Percentiles rank a stretch among this genome's conserved stretches.
phyloP scores from a whole-genome alignment of 1,139 yeast species.

The Spathaspora jeffriesii region DNA sequence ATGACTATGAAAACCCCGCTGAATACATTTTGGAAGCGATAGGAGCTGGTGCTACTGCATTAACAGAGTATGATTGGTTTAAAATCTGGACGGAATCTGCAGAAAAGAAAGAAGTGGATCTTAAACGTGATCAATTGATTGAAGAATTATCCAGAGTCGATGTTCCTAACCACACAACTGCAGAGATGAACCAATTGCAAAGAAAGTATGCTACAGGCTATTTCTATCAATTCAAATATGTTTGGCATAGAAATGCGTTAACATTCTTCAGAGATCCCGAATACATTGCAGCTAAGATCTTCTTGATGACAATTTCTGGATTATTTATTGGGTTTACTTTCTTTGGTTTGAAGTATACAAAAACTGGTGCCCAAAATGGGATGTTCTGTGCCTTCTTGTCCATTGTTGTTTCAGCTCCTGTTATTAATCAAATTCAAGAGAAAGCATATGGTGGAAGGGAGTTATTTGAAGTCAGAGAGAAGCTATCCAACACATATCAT shows the following conservation, averaged over 20 bases:
- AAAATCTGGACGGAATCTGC: conserved; percentile 46
- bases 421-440: conserved; percentile 38
- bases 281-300: conserved; percentile 42
- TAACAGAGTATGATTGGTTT: conserved; percentile 45
- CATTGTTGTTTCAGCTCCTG: conserved; percentile 50
- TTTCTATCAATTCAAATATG: conserved; percentile 33
- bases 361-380: conserved; percentile 53
- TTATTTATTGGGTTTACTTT: conserved; percentile 57
- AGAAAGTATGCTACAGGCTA: conserved; percentile 37
- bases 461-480: conserved; percentile 62
- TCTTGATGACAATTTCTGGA: conserved; percentile 47
- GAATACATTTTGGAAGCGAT: conserved; percentile 65
- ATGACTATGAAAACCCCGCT: conserved; percentile 58
- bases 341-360: conserved; percentile 34
- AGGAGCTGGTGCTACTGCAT: conserved; percentile 71
- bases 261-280: conserved; percentile 47
- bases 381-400: conserved; percentile 53
- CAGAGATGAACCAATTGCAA: conserved; percentile 13
- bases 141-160: conserved; percentile 14
- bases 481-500: conserved; percentile 64
- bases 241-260: conserved; percentile 29
- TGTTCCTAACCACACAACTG: conserved; percentile 2
- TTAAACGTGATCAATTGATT: conserved; percentile 18
- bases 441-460: conserved; percentile 55
- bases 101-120: conserved; percentile 19